Evolutionary conservation across 1,284 basidiomycete genomes (phyloP), one percentile per base, ranked within the genome.

Genomic region (Marasmius oreades): DNA sequence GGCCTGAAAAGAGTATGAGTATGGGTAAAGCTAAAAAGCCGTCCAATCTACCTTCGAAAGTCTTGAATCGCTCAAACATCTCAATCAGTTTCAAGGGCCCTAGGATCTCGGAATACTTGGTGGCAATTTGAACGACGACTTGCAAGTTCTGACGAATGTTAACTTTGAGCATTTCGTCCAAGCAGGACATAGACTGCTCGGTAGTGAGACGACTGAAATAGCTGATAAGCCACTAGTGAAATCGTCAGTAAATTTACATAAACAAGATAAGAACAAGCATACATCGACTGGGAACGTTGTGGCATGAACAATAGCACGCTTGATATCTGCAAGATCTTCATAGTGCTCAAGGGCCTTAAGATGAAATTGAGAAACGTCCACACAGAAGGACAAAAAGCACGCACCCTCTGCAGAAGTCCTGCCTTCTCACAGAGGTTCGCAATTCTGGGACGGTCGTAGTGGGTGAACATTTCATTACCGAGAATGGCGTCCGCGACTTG

Each of bases 401-500:
- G 62, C 67, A 92, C 90, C 60, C 95, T 81, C 75, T 99, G 97
- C 68, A 98, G 73, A 31, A 99, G 77, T 46, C 97, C 97, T 59
- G 97, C 97, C 79, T 98, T 98, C 78, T 99, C 97, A 67, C 95
- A 98, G 51, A 99, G 81, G 74, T 98, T 98, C 63, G 97, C 97
- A 68, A 99, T 93, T 61, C 97, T 85, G 2, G 97, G 94, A 37
- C 92, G 86, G 72, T 99, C 97, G 69, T 98, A 99, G 72, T 99
- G 89, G 1, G 91, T 85, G 74, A 99, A 98, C 93, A 99, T 98
- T 67, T 98, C 93, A 73, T 99, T 99, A 48, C 95, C 95, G 37
- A 99, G 88, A 64, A 99, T 99, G 10, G 97, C 97, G 70, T 99
- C 97, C 1, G 97, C 97, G 55, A 99, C 97, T 74, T 99, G 97